Evolutionary conservation across 768 basidiomycete species (phyloP).

Genomic region (Neoboletus subvelutipes): DNA sequence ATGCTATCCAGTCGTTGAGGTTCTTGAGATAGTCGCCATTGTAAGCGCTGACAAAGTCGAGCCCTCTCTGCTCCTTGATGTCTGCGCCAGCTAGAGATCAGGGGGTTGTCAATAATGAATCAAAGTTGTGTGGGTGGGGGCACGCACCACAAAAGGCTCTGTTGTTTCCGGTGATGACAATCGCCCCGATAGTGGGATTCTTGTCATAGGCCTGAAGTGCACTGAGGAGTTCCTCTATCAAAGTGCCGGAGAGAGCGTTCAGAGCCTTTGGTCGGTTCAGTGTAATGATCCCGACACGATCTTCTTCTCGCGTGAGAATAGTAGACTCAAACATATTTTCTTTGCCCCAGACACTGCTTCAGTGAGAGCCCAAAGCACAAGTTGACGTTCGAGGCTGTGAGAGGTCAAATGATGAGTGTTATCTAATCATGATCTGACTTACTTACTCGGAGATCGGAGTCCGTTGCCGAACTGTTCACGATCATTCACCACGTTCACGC

Average conservation of each 20-base stretch:
- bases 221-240: constrained; percentile 78
- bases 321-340: constrained; percentile 23
- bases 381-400: not conserved
- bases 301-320: constrained; percentile 21
- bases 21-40: constrained; percentile 43
- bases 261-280: constrained; percentile 84
- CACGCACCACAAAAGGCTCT: constrained; percentile 59
- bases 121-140: too few species aligned
- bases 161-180: constrained; percentile 90
- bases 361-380: not conserved
- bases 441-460: constrained; percentile 1
- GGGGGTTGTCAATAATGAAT: not conserved
- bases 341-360: not conserved
- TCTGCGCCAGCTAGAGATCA: constrained; percentile 73
- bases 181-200: constrained; percentile 71
- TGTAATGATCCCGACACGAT: constrained; percentile 55
- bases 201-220: constrained; percentile 67
- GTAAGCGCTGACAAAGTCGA: constrained; percentile 57
- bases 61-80: constrained; percentile 96
- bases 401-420: not conserved
- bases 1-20: constrained; percentile 43
- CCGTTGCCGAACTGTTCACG: not conserved
- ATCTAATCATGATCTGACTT: too few species aligned
- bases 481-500: not conserved
- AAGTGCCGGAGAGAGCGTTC: constrained; percentile 78